A percentile compares a stretch with the other conserved stretches of the same genome.
Conservation (phyloP, 2,329 filamentous ascomycete species). For the Alternaria panax region DNA sequence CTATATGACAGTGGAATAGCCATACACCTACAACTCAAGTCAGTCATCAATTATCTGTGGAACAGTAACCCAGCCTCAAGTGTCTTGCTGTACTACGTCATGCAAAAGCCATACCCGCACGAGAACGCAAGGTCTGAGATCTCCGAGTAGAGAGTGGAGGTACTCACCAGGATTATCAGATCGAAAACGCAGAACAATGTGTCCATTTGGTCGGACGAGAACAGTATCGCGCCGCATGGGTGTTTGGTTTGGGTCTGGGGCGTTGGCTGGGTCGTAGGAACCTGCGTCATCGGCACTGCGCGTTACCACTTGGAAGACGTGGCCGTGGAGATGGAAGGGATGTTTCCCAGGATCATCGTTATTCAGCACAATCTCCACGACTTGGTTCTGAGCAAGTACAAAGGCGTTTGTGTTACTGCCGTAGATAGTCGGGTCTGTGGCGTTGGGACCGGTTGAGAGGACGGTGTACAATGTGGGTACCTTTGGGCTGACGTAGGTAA, state of each 20-base stretch:
- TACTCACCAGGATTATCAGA: slow-evolving; percentile 58
- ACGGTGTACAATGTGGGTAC: slow-evolving; percentile 83
- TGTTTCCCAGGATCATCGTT: slow-evolving; percentile 73
- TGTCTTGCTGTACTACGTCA: no score
- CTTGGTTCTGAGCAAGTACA: slow-evolving; percentile 69
- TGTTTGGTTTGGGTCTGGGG: slow-evolving; percentile 33
- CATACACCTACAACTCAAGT: slow-evolving; percentile 24
- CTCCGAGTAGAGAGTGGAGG: no score
- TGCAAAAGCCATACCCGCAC: neutral
- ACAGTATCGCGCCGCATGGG: slow-evolving; percentile 62
- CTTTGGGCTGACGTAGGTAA: slow-evolving; percentile 76
- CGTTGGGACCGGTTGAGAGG: slow-evolving; percentile 65
- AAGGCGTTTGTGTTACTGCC: slow-evolving; percentile 65
- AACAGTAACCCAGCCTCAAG: neutral
- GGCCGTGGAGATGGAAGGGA: slow-evolving; percentile 74
- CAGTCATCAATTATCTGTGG: neutral
- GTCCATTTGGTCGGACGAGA: slow-evolving; percentile 61
- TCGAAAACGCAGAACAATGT: slow-evolving; percentile 63
- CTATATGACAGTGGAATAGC: slow-evolving; percentile 45
- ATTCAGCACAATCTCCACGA: slow-evolving; percentile 80
- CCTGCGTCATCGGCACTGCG: slow-evolving; percentile 47
- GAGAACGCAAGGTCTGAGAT: neutral
- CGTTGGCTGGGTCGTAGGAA: slow-evolving; percentile 56
- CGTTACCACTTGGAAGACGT: slow-evolving; percentile 47
- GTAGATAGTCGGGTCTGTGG: slow-evolving; percentile 53